Conservation (phyloP, 2,329 filamentous ascomycete genomes). For the Trichoderma lentiforme region DNA sequence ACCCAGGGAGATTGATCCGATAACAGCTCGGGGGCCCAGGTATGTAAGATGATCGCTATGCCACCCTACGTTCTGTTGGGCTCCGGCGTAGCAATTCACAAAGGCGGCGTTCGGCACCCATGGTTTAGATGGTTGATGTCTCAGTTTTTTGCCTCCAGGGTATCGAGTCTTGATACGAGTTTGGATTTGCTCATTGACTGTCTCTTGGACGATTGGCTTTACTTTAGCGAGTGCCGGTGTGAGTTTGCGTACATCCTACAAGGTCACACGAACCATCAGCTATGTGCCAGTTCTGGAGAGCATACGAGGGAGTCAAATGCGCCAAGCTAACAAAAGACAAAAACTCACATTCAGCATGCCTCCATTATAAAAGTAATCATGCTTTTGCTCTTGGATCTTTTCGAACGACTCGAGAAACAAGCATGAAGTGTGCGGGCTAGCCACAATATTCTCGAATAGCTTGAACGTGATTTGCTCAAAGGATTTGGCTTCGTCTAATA, state of each 20-base stretch:
- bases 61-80: conserved; percentile 79
- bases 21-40: conserved; percentile 80
- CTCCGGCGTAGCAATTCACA: conserved; percentile 89
- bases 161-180: conserved; percentile 67
- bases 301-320: too few species aligned
- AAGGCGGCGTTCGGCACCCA: conserved; percentile 91
- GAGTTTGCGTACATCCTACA: conserved; percentile 68
- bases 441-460: conserved; percentile 82
- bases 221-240: conserved; percentile 71
- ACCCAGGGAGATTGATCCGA: conserved; percentile 85
- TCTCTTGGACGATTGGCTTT: conserved; percentile 64
- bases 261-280: neutral
- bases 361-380: conserved; percentile 85
- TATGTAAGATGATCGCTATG: conserved; percentile 94
- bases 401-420: conserved; percentile 77
- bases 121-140: conserved; percentile 65
- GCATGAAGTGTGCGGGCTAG: conserved; percentile 77
- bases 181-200: conserved; percentile 76
- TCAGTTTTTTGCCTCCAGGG: conserved; percentile 68
- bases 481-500: conserved; percentile 68
- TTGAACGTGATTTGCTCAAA: conserved; percentile 75
- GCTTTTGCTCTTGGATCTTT: conserved; percentile 67
- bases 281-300: neutral
- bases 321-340: neutral
- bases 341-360: conserved; percentile 56